Conservation (phyloP, 1,284 basidiomycete species). For the Vanrija pseudolonga region DNA sequence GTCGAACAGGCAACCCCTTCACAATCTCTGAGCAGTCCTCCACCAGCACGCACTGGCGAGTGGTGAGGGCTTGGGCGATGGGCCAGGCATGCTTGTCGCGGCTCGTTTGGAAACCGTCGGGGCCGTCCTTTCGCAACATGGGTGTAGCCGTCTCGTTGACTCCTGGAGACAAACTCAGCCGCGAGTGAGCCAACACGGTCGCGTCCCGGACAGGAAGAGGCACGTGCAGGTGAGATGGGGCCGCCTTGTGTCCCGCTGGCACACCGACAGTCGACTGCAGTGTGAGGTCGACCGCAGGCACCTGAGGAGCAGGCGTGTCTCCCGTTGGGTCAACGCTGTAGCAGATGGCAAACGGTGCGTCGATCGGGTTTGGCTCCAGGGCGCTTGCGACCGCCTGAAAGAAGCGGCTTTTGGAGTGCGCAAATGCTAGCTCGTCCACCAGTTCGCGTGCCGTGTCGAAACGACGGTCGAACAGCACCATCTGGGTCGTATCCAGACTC, state of each 20-base stretch:
- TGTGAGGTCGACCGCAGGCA: slow-evolving; percentile 1
- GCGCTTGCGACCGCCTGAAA: slow-evolving; percentile 23
- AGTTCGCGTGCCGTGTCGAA: slow-evolving; percentile 29
- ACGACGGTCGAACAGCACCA: slow-evolving; percentile 31
- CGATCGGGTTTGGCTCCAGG: slow-evolving; percentile 31
- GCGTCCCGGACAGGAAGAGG: not conserved
- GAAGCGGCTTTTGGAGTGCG: slow-evolving; percentile 24
- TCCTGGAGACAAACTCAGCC: not conserved
- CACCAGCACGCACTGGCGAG: slow-evolving; percentile 41
- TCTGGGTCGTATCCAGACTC: slow-evolving; percentile 29
- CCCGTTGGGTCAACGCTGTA: slow-evolving; percentile 26
- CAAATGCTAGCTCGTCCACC: slow-evolving; percentile 29
- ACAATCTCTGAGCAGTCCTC: slow-evolving; percentile 39
- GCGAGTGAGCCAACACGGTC: not conserved
- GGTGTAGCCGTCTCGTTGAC: not conserved
- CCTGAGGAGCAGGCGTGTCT: not conserved
- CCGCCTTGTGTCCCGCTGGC: slow-evolving; percentile 25
- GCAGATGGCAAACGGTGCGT: slow-evolving; percentile 36
- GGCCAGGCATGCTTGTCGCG: slow-evolving; percentile 28
- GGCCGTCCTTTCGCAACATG: not conserved
- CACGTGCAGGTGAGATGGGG: not conserved
- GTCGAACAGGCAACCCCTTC: slow-evolving; percentile 35
- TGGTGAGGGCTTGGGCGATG: slow-evolving; percentile 35
- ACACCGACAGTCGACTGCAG: slow-evolving; percentile 26
- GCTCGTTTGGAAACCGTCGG: not conserved